Evolutionary conservation across 2,329 filamentous ascomycete species (phyloP), one percentile per base, ranked within the genome.

Genomic region (Atkinsonella hypoxylon): DNA sequence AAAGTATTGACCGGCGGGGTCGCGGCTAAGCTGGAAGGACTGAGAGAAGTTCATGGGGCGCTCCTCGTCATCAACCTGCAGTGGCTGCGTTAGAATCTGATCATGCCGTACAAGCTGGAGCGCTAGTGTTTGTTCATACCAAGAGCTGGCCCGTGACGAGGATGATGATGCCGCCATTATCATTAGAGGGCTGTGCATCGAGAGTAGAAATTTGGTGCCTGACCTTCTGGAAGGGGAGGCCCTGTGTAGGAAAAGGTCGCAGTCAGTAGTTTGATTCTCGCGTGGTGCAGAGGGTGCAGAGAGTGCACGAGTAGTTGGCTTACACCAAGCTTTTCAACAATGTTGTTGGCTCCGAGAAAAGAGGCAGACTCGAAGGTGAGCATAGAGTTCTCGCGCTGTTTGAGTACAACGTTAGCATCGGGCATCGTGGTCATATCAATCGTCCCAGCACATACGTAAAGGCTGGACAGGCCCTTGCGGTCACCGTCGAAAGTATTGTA

Each of bases 21-120:
- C 85, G 54, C 81, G 83, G 57, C 81, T 70, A 55, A 97, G 83
- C 70, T 94, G 86, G 79, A 97, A 97, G 51, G 79, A 73, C 73
- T 97, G 90, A 51, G 83, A 83, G 73, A 90, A 98, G 78, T 81
- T 89, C 85, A 96, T 93, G 43, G 89, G 87, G 62, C 81, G 81
- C 67, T 86, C 76, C 70, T 89, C 82, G 59, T 90, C 89, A 57
- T 95, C 89, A 61, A 95, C 83, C 89, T 95, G 54, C 43, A 41
- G 15, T 2, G 8, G 18, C 2, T 44, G 32, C 10, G 47, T 52
- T 39, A 52, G 30, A 46, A 9, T n/a, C 4, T 30, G 11, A 43
- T 38, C 8, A 12, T 18, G 12, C 30, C 7, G 26, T 10, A 34
- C 13, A 10, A 38, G 20, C 22, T 5, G 26, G 15, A 9, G 10